A percentile compares a stretch with the other conserved stretches of the same genome.
Evolutionary conservation across 768 basidiomycete genomes (phyloP).

Genomic region (Mycena latifolia): DNA sequence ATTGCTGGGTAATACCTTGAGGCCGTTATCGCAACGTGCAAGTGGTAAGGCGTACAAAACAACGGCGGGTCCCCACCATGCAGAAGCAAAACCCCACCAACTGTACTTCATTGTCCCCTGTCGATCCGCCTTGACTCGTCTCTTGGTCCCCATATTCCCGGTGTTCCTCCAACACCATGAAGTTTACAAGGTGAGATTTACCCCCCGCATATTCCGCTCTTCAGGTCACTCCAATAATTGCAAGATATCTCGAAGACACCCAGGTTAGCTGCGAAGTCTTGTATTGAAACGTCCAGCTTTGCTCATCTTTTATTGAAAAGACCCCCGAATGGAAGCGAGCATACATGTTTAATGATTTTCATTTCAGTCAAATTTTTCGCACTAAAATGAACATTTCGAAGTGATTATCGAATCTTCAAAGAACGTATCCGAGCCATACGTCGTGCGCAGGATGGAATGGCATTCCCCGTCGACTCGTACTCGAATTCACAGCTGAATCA

Average conservation of each 20-base stretch:
- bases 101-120: neutral
- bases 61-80: constrained; percentile 4
- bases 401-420: constrained; percentile 67
- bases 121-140: neutral
- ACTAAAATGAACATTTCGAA: constrained; percentile 41
- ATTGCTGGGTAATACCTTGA: constrained; percentile 12
- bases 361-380: constrained; percentile 1
- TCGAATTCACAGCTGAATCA: constrained; percentile 27
- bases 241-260: constrained; percentile 77
- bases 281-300: neutral
- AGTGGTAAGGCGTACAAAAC: constrained; percentile 15
- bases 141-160: neutral
- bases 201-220: neutral
- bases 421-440: constrained; percentile 34
- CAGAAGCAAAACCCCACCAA: neutral
- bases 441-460: constrained; percentile 22
- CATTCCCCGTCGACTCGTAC: constrained; percentile 21
- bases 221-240: neutral
- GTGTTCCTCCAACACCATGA: constrained; percentile 53
- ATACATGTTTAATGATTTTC: constrained; percentile 64
- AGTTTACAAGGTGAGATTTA: constrained; percentile 65
- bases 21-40: constrained; percentile 27
- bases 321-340: constrained; percentile 48
- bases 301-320: neutral
- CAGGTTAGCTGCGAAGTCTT: constrained; percentile 56